Conservation (phyloP, 495 filamentous ascomycete species). For the Glarea lozoyensis region DNA sequence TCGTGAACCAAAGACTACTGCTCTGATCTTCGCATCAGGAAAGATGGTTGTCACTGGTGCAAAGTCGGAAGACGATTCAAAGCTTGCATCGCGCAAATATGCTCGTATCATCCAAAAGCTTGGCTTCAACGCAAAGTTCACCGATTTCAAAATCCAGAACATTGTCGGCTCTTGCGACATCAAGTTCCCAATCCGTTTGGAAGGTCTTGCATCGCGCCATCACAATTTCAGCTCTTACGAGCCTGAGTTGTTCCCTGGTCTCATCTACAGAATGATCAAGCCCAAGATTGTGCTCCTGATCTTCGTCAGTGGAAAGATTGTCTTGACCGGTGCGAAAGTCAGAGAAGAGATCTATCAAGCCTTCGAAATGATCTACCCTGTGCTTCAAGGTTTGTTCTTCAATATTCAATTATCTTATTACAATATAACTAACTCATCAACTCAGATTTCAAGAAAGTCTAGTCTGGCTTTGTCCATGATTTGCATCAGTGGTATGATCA, state of each 20-base stretch:
- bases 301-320: conserved; percentile 98
- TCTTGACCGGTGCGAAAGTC: conserved; percentile 95
- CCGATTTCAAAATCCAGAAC: conserved; percentile 99
- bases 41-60: conserved; percentile 99
- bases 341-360: conserved; percentile 98
- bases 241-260: conserved; percentile 95
- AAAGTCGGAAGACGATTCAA: conserved; percentile 96
- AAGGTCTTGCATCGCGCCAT: conserved; percentile 90
- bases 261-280: conserved; percentile 99
- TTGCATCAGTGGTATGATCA: conserved; percentile 24
- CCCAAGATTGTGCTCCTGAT: conserved; percentile 98
- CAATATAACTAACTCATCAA: too few species aligned
- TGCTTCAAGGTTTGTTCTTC: conserved; percentile 67
- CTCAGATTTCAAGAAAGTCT: conserved; percentile 47
- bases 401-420: background rate
- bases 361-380: conserved; percentile 98
- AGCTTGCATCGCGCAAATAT: conserved; percentile 95
- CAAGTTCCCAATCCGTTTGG: conserved; percentile 97
- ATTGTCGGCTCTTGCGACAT: conserved; percentile 98
- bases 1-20: conserved; percentile 96
- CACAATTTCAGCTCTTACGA: conserved; percentile 99
- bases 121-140: conserved; percentile 99
- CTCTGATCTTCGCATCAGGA: conserved; percentile 93
- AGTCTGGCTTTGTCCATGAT: conserved; percentile 31
- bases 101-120: conserved; percentile 99